Evolutionary conservation across 148 eudicot species (phyloP).

Genomic region (Dianthus caryophyllus): DNA sequence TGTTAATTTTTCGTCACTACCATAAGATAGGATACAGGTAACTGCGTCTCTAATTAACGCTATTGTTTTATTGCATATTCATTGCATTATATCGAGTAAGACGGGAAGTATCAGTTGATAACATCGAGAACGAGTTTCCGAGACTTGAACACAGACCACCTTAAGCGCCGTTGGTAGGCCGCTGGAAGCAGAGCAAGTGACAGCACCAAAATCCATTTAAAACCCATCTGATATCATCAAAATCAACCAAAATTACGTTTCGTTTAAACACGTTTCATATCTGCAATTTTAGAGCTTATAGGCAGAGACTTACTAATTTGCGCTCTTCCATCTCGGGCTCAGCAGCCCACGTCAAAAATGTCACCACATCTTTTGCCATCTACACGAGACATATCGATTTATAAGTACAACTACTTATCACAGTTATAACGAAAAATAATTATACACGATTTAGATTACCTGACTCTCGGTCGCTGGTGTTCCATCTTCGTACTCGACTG

Average conservation of each 20-base stretch:
- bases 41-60: too few relatives aligned
- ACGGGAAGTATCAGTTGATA: conserved; percentile 6
- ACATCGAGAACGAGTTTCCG: conserved; percentile 26
- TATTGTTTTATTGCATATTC: neutral
- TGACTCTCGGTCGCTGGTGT: conserved; percentile 92
- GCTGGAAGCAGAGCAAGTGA: conserved; percentile 25
- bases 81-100: neutral
- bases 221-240: conserved; percentile 21
- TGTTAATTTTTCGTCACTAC: too few relatives aligned
- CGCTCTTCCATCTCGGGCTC: conserved; percentile 95
- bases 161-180: conserved; percentile 22
- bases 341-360: conserved; percentile 73
- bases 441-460: conserved; percentile 31
- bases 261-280: neutral
- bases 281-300: neutral
- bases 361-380: conserved; percentile 90
- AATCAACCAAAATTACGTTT: neutral
- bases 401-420: neutral
- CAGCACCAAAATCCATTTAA: conserved; percentile 27
- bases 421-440: too few relatives aligned
- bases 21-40: too few relatives aligned
- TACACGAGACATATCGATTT: conserved; percentile 13
- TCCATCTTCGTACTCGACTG: conserved; percentile 89
- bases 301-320: conserved; percentile 43
- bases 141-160: conserved; percentile 23